Conservation (phyloP, 192 early-diverging fungal species). For the Phlyctochytrium arcticum region DNA sequence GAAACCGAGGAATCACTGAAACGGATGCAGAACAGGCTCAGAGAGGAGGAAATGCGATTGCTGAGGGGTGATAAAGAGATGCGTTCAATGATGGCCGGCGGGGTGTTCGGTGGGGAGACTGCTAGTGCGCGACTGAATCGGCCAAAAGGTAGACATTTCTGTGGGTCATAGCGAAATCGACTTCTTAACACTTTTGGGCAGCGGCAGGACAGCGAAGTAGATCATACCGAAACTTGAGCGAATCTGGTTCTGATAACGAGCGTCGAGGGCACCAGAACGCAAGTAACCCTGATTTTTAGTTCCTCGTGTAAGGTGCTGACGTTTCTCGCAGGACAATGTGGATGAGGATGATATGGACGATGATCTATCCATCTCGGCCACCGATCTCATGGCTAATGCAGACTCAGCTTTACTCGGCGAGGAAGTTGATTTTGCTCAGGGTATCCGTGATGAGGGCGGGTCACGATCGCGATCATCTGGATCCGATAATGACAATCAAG, state of each 20-base stretch:
- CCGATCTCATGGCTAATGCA: background rate
- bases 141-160: conserved; percentile 17
- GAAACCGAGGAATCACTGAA: conserved; percentile 46
- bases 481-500: conserved; percentile 13
- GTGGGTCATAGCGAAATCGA: too few relatives aligned
- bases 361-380: background rate
- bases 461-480: conserved; percentile 2
- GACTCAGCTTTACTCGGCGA: background rate
- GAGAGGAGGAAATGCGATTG: conserved; percentile 51
- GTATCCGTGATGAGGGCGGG: conserved; percentile 20
- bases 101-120: background rate
- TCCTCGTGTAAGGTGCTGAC: background rate
- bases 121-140: conserved; percentile 7
- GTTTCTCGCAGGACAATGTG: background rate
- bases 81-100: conserved; percentile 3
- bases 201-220: conserved; percentile 6
- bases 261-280: background rate
- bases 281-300: background rate
- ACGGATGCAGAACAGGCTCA: conserved; percentile 46
- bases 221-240: background rate
- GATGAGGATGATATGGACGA: conserved; percentile 6
- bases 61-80: conserved; percentile 48
- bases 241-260: background rate
- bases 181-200: too few relatives aligned
- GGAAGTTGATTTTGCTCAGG: background rate